Evolutionary conservation across 441 rosid genomes (phyloP).

Genomic region (Rhodomyrtus psidioides): DNA sequence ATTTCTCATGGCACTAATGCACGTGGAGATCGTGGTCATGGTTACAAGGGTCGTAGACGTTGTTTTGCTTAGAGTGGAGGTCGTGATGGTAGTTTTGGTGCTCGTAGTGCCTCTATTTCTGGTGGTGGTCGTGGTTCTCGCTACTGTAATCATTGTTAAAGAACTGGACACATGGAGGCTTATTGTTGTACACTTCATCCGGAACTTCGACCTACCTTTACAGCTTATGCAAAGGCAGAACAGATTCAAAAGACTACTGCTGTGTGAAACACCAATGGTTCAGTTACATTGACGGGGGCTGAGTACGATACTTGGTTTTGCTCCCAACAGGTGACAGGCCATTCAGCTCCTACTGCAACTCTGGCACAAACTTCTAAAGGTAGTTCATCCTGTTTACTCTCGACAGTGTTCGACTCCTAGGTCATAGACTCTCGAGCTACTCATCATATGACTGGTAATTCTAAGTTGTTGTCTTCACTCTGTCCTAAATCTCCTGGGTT

Average conservation of each 20-base stretch:
- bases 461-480: not conserved
- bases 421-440: not conserved
- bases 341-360: not conserved
- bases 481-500: not conserved
- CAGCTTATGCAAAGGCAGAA: too few relatives aligned
- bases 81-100: too few relatives aligned
- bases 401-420: fast-evolving
- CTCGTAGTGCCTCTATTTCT: too few relatives aligned
- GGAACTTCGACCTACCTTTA: not conserved
- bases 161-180: not conserved
- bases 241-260: not conserved
- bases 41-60: too few relatives aligned
- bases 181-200: too few relatives aligned
- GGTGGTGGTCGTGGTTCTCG: too few relatives aligned
- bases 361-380: not conserved
- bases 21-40: too few relatives aligned
- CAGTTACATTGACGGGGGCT: not conserved
- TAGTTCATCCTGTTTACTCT: not conserved
- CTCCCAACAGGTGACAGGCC: not conserved
- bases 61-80: too few relatives aligned
- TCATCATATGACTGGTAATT: not conserved
- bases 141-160: not conserved
- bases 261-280: too few relatives aligned
- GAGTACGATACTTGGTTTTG: not conserved
- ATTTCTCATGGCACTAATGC: too few relatives aligned